Percentiles rank a stretch among this genome's conserved stretches.
Conservation (phyloP, 2,329 filamentous ascomycete species). For the Neonectria magnoliae region DNA sequence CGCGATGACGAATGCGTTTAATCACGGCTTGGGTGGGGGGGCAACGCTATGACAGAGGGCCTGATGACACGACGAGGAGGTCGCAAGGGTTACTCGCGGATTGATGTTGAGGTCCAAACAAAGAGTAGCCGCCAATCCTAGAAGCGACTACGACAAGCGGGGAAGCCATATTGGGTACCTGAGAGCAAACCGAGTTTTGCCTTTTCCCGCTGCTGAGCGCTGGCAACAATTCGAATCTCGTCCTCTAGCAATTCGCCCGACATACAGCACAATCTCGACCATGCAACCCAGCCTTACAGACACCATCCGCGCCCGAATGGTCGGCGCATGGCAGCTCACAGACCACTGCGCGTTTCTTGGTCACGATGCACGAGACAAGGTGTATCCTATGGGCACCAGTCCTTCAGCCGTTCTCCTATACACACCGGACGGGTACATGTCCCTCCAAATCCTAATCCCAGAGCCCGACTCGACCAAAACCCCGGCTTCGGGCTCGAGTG, state of each 20-base stretch:
- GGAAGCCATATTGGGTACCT: background rate
- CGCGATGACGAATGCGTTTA: background rate
- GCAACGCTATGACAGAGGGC: background rate
- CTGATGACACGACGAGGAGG: background rate
- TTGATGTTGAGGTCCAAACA: background rate
- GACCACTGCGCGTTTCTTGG: background rate
- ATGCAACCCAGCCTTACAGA: background rate
- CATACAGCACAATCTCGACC: background rate
- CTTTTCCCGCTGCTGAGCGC: background rate
- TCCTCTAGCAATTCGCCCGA: background rate
- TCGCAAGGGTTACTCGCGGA: background rate
- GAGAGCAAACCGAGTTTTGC: too few species aligned
- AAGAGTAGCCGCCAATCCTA: too few species aligned
- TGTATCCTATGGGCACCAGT: background rate
- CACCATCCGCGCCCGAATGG: background rate
- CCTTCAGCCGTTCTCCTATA: background rate
- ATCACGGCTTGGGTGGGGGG: background rate
- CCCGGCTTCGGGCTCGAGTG: background rate
- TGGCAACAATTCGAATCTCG: background rate
- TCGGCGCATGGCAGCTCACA: background rate
- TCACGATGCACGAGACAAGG: background rate
- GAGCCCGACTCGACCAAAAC: background rate
- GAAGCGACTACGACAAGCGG: background rate
- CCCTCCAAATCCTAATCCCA: background rate
- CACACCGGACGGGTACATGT: conserved; percentile 1